Evolutionary conservation across 306 rosid species (phyloP).

Genomic region (Fragaria iinumae): DNA sequence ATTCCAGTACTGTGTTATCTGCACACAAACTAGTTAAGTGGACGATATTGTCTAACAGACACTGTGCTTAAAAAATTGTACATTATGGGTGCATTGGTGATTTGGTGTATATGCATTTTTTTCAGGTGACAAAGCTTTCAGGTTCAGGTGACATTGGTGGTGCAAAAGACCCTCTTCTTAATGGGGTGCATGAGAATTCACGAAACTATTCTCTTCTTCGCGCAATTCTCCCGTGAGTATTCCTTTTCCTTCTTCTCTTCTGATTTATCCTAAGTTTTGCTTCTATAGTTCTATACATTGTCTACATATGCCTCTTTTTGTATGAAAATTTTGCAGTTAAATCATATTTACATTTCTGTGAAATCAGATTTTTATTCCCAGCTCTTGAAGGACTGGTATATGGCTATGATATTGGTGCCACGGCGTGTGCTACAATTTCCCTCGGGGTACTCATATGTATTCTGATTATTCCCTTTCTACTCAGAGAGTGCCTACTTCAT

Average conservation of each 20-base stretch:
- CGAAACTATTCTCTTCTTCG: background rate
- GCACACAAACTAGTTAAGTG: background rate
- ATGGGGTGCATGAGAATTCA: background rate
- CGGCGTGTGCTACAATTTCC: conserved; percentile 79
- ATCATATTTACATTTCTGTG: background rate
- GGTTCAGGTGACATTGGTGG: background rate
- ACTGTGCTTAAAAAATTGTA: background rate
- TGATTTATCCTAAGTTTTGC: too few relatives aligned
- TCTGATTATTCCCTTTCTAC: background rate
- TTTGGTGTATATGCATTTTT: background rate
- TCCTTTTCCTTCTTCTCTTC: background rate
- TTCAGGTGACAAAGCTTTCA: background rate
- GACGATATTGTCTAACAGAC: background rate
- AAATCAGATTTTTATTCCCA: conserved; percentile 84
- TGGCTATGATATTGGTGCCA: conserved; percentile 95
- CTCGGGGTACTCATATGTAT: conserved; percentile 43
- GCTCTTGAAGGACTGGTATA: conserved; percentile 86
- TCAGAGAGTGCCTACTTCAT: background rate
- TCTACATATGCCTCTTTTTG: too few relatives aligned
- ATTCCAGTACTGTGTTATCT: background rate
- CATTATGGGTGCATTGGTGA: background rate
- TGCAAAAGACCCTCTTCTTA: background rate
- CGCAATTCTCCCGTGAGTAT: background rate
- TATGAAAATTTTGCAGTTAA: background rate
- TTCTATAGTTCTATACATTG: too few relatives aligned